Evolutionary conservation across 2,329 filamentous ascomycete genomes (phyloP).

Genomic region (Colletotrichum tofieldiae): DNA sequence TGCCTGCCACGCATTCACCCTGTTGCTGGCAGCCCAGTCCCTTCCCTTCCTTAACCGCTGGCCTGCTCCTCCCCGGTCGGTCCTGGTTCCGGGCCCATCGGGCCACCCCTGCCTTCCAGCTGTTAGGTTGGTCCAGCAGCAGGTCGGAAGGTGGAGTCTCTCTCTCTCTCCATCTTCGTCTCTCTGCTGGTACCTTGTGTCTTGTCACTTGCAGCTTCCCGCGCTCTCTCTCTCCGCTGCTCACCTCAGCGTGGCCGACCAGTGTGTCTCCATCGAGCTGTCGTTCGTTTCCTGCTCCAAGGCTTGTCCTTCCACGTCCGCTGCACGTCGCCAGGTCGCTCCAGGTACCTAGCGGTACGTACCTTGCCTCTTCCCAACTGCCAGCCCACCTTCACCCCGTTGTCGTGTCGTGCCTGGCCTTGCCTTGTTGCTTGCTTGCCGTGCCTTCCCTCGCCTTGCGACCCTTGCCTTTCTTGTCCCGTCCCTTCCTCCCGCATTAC

Average conservation of each 20-base stretch:
- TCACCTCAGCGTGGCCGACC: constrained; percentile 15
- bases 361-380: neutral
- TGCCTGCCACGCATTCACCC: constrained; percentile 13
- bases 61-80: constrained; percentile 21
- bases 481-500: constrained; percentile 41
- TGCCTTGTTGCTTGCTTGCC: constrained; percentile 28
- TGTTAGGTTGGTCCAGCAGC: constrained; percentile 27
- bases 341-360: constrained; percentile 19
- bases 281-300: constrained; percentile 32
- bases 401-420: constrained; percentile 33
- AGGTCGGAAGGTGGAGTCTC: constrained; percentile 16
- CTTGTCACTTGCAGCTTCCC: constrained; percentile 3
- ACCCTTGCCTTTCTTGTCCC: constrained; percentile 39
- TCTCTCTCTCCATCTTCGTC: neutral
- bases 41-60: constrained; percentile 25
- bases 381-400: constrained; percentile 17
- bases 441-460: constrained; percentile 32
- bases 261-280: neutral
- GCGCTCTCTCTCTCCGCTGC: neutral
- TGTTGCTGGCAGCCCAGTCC: constrained; percentile 2
- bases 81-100: constrained; percentile 32
- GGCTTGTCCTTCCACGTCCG: neutral
- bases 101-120: constrained; percentile 21
- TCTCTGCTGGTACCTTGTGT: constrained; percentile 8
- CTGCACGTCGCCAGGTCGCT: constrained; percentile 25